Evolutionary conservation across 176 grass and related monocot genomes (phyloP).

Genomic region (Saccharum spontaneum): DNA sequence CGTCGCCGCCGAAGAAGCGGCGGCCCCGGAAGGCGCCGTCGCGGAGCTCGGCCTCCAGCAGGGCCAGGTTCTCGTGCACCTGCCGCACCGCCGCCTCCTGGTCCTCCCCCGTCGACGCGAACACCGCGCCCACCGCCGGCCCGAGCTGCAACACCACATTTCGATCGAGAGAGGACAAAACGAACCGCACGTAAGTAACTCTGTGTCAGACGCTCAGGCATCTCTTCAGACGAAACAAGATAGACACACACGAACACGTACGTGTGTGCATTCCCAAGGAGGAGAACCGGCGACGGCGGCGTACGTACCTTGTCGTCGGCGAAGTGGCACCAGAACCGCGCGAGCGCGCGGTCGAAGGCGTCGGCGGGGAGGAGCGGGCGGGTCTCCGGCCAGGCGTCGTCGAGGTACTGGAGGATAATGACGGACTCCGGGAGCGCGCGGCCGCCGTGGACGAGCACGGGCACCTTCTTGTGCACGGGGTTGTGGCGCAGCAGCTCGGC

Average conservation of each 20-base stretch:
- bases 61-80: constrained; percentile 70
- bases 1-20: constrained; percentile 80
- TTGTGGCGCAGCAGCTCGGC: constrained; percentile 54
- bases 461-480: constrained; percentile 87
- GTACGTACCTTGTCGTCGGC: constrained; percentile 69
- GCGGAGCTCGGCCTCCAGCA: constrained; percentile 71
- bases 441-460: constrained; percentile 70
- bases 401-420: constrained; percentile 80
- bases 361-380: constrained; percentile 53
- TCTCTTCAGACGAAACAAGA: not conserved
- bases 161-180: too few species aligned
- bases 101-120: constrained; percentile 62
- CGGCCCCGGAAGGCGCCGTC: constrained; percentile 68
- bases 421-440: constrained; percentile 68
- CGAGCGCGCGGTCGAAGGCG: constrained; percentile 55
- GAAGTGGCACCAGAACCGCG: constrained; percentile 84
- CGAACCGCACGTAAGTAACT: not conserved
- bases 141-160: constrained; percentile 48
- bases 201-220: not conserved
- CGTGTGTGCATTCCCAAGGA: too few species aligned
- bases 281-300: not conserved
- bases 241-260: too few species aligned
- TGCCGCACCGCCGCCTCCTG: constrained; percentile 67
- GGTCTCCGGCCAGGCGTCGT: constrained; percentile 51
- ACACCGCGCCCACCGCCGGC: constrained; percentile 75